Conservation (phyloP, 306 rosid species). For the Dicorynia guianensis region DNA sequence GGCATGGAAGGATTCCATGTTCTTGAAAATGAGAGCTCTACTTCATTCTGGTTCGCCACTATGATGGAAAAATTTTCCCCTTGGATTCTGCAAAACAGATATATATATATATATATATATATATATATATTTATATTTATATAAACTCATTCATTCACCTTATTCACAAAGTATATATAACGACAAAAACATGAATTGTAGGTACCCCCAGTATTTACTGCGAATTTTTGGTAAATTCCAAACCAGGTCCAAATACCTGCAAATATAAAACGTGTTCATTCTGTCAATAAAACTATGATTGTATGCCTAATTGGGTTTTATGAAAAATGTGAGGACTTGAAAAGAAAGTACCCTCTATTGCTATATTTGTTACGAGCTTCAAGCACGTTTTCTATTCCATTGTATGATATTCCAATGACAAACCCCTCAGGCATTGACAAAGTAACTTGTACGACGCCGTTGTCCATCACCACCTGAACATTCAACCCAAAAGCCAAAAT, state of each 20-base stretch:
- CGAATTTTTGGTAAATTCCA: conserved; percentile 43
- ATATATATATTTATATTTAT: no score
- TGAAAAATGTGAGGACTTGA: not conserved
- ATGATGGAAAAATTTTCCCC: conserved; percentile 45
- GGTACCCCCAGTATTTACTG: conserved; percentile 43
- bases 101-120: no score
- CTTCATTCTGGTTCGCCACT: conserved; percentile 39
- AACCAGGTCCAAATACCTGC: conserved; percentile 68
- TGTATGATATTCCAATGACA: conserved; percentile 56
- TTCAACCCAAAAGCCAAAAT: not conserved
- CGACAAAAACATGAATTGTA: not conserved
- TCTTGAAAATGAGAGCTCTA: conserved; percentile 62
- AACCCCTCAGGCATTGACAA: conserved; percentile 61
- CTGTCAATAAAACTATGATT: not conserved
- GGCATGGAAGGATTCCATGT: conserved; percentile 45
- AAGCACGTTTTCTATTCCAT: conserved; percentile 61
- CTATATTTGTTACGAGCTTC: conserved; percentile 32
- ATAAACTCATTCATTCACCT: not conserved
- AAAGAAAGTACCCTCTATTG: conserved; percentile 62
- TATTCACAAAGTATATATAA: not conserved
- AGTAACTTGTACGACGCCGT: conserved; percentile 57
- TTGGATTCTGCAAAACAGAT: conserved; percentile 42
- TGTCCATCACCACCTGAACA: conserved; percentile 57
- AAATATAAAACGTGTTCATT: not conserved
- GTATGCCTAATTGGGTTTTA: no score